Base-by-base conservation (phyloP, 2,329 filamentous ascomycete genomes). In the Diaporthe sp. region DNA sequence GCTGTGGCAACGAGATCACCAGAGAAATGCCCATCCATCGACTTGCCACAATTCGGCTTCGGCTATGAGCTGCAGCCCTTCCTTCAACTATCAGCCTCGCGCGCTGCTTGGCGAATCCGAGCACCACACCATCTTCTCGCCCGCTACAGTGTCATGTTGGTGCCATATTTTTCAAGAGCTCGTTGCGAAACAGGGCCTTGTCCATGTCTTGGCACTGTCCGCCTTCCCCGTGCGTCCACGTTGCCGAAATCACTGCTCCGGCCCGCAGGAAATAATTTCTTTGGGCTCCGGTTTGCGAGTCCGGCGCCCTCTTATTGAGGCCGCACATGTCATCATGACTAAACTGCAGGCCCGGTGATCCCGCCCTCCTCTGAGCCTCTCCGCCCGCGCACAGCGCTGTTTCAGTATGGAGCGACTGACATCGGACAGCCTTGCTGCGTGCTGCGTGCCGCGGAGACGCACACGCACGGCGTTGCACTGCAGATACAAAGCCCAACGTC, bases 381-480 rank as follows among this genome's bases (percentile, higher is more conserved):
- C 44, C 72, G 44, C 46, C 49, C 58, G 53, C 62, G 25, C 46
- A 65, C 57, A 46, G 46, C 31, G 67, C 31, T 70, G 74, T 74
- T 70, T 62, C 57, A 69, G 51, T 44, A 51, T 25, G 49, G 39
- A 65, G 22, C 25, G 46, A 46, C 49, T 73, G 59, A 58, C 70
- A 68, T 53, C 69, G 19, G 51, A 62, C 72, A 68, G 55, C 65
- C 57, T 73, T 75, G 55, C 65, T 70, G 31, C 61, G 37, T 59
- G 55, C 42, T 65, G 46, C 44, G 46, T 55, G 55, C 71, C 72
- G 65, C 65, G 49, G 49, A 58, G 74, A 49, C 49, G 65, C 57
- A 68, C 57, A 53, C 46, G 57, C 57, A 65, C 58, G 57, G 72
- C 62, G 74, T 76, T 76, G 74, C 74, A 76, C 65, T 74, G 74